Base-by-base conservation (phyloP, 768 basidiomycete genomes). In the Psilocybe sp. region DNA sequence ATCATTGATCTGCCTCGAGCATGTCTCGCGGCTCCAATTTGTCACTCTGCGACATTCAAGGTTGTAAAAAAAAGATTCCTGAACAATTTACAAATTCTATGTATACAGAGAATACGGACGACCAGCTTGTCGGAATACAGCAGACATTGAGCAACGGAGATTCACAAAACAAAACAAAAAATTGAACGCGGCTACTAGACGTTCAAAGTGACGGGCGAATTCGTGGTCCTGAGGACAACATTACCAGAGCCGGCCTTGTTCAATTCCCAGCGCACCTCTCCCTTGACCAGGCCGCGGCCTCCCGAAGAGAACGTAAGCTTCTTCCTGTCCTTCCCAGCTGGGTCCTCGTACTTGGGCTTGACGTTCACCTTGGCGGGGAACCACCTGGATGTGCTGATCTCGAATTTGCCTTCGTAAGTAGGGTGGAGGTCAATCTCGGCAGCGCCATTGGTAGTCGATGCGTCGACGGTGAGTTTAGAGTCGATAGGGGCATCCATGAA, bases 401-500 rank as follows among this genome's bases (percentile, higher is more conserved):
- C 13, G 34, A 49, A 49, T 12, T 7, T 23, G 32, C 48, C 48
- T 19, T 49, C 48, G 28, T 49, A 49, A 13, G 48, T 18, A 8
- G 48, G 40, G 33, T 49, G 28, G 15, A 49, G 48, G 23, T 18
- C 33, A 3, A 48, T 33, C 5, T 37, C 40, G 5, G 51, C 46
- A 12, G 10, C 28, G 5, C 33, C 28, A 12, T 44, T 40, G 6
- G 37, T 16, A 7, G 46, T 53, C 12, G 19, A 43, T 10, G 46
- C 52, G 7, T 38, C 36, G 10, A 53, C 37, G 20, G n/a, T 39
- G 2, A 53, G 40, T 10, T 19, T 42, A 15, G 46, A 47, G 20
- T 44, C 31, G 9, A 49, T 20, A 11, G 52, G 47, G 7, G 47
- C 42, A 23, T 15, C 37, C n/a, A 41, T 28, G 42, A 53, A 53